Evolutionary conservation across 352 stramenopile species (phyloP).

Genomic region (Paralagenidium karlingii): DNA sequence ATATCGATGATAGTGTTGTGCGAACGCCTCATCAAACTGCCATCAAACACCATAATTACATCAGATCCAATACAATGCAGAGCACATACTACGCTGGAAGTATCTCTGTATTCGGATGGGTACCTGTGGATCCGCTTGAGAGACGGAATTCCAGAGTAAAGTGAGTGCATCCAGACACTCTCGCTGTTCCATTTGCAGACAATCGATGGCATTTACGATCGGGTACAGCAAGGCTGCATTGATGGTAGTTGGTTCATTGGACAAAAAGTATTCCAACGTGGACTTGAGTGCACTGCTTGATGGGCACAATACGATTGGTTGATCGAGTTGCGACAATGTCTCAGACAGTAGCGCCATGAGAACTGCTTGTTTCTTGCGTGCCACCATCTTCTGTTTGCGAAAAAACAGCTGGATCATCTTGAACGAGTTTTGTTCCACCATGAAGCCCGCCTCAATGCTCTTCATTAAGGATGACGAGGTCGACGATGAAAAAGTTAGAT

Average conservation of each 20-base stretch:
- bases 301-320: conserved; percentile 35
- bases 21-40: conserved; percentile 20
- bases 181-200: conserved; percentile 48
- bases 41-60: neutral
- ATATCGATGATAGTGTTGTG: conserved; percentile 24
- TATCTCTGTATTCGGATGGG: too few relatives aligned
- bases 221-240: conserved; percentile 30
- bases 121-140: too few relatives aligned
- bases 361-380: conserved; percentile 16
- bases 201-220: conserved; percentile 58
- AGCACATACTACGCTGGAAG: too few relatives aligned
- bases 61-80: neutral
- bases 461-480: too few relatives aligned
- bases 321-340: conserved; percentile 10
- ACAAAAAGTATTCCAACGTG: conserved; percentile 45
- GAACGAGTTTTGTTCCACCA: conserved; percentile 40
- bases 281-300: conserved; percentile 34
- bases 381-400: conserved; percentile 21
- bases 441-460: too few relatives aligned
- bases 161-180: conserved; percentile 61
- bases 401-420: conserved; percentile 36
- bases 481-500: too few relatives aligned
- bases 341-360: conserved; percentile 24
- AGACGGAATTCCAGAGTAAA: conserved; percentile 32
- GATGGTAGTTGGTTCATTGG: conserved; percentile 10